phyloP scores from a whole-genome alignment of 176 grass and related monocot species.

The Ensete ventricosum region DNA sequence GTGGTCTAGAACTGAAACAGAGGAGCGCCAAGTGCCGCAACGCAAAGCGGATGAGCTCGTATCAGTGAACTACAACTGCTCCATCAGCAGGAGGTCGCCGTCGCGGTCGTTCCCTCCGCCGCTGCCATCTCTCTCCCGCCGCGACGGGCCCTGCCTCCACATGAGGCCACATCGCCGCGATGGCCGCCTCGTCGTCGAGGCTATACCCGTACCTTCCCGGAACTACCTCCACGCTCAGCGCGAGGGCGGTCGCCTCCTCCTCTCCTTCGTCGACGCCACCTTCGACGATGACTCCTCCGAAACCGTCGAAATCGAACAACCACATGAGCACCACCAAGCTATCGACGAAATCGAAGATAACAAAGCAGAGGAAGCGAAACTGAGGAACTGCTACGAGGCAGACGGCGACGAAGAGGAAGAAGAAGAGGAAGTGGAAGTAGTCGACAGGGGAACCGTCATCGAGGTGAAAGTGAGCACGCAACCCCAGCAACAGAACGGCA shows the following conservation, averaged over 20 bases:
- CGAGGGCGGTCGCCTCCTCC: slow-evolving; percentile 54
- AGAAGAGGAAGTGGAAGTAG: slow-evolving; percentile 70
- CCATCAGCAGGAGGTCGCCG: slow-evolving; percentile 24
- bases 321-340: not conserved
- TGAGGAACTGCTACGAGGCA: slow-evolving; percentile 1
- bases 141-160: slow-evolving; percentile 63
- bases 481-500: slow-evolving; percentile 29
- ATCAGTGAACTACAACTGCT: slow-evolving; percentile 78
- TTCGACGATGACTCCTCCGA: not conserved
- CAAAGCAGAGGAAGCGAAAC: slow-evolving; percentile 9
- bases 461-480: slow-evolving; percentile 97
- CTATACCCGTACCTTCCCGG: slow-evolving; percentile 49
- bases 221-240: slow-evolving; percentile 76
- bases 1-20: slow-evolving; percentile 12
- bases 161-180: slow-evolving; percentile 58
- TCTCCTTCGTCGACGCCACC: slow-evolving; percentile 65
- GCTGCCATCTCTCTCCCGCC: slow-evolving; percentile 62
- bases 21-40: not conserved
- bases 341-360: not conserved
- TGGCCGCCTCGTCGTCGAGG: slow-evolving; percentile 70
- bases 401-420: slow-evolving; percentile 27
- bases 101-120: slow-evolving; percentile 54
- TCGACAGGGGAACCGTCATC: slow-evolving; percentile 78
- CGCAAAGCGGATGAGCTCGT: slow-evolving; percentile 19
- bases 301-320: not conserved